Conservation (phyloP, 2,329 filamentous ascomycete species). For the Fusarium graminum region DNA sequence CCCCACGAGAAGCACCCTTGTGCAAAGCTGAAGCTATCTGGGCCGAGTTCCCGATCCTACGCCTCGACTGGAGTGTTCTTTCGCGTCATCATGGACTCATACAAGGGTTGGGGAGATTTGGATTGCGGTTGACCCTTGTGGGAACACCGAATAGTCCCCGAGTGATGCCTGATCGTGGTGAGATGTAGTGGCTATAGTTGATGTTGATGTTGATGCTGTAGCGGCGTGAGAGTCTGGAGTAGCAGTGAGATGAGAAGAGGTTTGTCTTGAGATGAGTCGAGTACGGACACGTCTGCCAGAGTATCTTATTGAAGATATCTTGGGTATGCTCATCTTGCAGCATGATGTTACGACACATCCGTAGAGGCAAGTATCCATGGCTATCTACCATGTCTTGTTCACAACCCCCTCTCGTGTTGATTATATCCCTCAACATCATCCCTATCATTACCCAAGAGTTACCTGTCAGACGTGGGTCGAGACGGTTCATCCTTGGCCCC, state of each 20-base stretch:
- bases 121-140: conserved; percentile 3
- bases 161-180: conserved; percentile 26
- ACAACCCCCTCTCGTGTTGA: neutral
- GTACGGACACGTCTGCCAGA: neutral
- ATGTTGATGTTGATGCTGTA: conserved; percentile 10
- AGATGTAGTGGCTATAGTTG: conserved; percentile 31
- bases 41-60: conserved; percentile 36
- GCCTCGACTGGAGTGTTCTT: conserved; percentile 9
- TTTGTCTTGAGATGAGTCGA: neutral
- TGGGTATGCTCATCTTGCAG: neutral
- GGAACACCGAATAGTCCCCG: conserved; percentile 11
- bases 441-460: conserved; percentile 11
- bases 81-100: conserved; percentile 18
- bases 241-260: conserved; percentile 16
- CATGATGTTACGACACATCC: conserved; percentile 2
- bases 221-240: conserved; percentile 9
- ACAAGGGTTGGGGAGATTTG: neutral
- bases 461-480: conserved; percentile 42
- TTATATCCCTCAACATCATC: conserved; percentile 3
- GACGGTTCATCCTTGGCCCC: conserved; percentile 9
- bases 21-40: conserved; percentile 16
- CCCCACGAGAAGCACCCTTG: conserved; percentile 34
- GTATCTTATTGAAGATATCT: conserved; percentile 9
- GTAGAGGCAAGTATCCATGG: conserved; percentile 22
- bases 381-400: conserved; percentile 9